Evolutionary conservation across 2,329 filamentous ascomycete species (phyloP).

Genomic region (Mollisia scopiformis): DNA sequence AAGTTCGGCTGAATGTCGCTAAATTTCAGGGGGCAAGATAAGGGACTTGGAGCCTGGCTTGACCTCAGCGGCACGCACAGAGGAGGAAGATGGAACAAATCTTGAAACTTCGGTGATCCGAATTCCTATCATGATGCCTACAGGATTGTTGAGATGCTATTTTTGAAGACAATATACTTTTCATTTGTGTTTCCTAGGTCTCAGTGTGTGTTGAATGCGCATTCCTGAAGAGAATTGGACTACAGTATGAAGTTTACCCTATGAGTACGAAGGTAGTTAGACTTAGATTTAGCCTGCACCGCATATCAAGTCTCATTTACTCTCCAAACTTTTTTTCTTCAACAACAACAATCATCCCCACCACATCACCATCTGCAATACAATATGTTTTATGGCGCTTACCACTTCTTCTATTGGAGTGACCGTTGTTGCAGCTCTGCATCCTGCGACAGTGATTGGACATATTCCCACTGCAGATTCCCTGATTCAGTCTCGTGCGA

Average conservation of each 20-base stretch:
- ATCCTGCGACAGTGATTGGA: not conserved
- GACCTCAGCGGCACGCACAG: not conserved
- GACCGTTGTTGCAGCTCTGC: not conserved
- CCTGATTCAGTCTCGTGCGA: not conserved
- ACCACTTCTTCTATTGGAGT: not conserved
- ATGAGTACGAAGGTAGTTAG: too few relatives aligned
- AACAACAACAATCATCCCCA: not conserved
- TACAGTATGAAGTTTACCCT: too few relatives aligned
- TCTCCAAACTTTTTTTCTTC: too few relatives aligned
- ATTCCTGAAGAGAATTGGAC: too few relatives aligned
- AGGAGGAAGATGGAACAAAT: not conserved
- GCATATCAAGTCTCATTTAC: too few relatives aligned
- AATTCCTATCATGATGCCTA: not conserved
- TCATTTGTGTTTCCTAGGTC: not conserved
- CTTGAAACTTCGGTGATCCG: not conserved
- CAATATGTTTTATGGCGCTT: not conserved
- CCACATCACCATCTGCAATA: not conserved
- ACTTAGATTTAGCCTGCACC: too few relatives aligned
- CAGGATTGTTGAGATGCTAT: too few relatives aligned
- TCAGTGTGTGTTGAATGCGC: too few relatives aligned
- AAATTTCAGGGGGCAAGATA: not conserved
- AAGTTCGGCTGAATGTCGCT: not conserved
- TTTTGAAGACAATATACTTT: too few relatives aligned
- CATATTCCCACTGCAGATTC: not conserved
- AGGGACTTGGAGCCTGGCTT: too few relatives aligned